Percentiles rank a stretch among this genome's conserved stretches.
Evolutionary conservation across 306 rosid genomes (phyloP).

Genomic region (Lathyrus oleraceus): DNA sequence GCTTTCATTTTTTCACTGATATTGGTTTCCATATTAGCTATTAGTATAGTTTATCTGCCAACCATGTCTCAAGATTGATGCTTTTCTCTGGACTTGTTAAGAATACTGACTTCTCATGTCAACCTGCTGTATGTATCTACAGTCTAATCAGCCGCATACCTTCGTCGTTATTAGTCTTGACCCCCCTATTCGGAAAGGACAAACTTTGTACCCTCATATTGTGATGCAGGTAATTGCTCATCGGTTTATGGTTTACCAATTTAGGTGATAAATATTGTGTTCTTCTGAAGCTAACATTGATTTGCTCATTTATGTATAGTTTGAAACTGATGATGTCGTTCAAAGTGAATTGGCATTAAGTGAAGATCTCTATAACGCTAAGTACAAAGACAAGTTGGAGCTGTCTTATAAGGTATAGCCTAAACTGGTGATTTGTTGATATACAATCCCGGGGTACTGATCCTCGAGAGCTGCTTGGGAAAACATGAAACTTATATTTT

Average conservation of each 20-base stretch:
- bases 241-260: conserved; percentile 30
- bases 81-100: conserved; percentile 7
- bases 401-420: conserved; percentile 74
- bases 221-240: conserved; percentile 82
- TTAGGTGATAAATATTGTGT: conserved; percentile 10
- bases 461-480: conserved; percentile 19
- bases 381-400: conserved; percentile 95
- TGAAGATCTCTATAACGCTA: conserved; percentile 76
- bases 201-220: conserved; percentile 97
- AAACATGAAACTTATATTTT: conserved; percentile 6
- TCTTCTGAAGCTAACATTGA: conserved; percentile 21
- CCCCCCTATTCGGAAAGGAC: conserved; percentile 98
- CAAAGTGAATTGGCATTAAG: conserved; percentile 65
- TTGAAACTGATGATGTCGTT: conserved; percentile 85
- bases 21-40: conserved; percentile 16
- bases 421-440: not conserved
- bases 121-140: conserved; percentile 40
- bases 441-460: not conserved
- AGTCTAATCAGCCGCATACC: conserved; percentile 99
- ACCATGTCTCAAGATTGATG: conserved; percentile 16
- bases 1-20: conserved; percentile 10
- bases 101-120: conserved; percentile 28
- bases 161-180: conserved; percentile 90
- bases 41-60: not conserved
- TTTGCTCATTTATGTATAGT: conserved; percentile 48